Conservation (phyloP, 129 eudicot species). For the Helichrysum umbraculigerum region DNA sequence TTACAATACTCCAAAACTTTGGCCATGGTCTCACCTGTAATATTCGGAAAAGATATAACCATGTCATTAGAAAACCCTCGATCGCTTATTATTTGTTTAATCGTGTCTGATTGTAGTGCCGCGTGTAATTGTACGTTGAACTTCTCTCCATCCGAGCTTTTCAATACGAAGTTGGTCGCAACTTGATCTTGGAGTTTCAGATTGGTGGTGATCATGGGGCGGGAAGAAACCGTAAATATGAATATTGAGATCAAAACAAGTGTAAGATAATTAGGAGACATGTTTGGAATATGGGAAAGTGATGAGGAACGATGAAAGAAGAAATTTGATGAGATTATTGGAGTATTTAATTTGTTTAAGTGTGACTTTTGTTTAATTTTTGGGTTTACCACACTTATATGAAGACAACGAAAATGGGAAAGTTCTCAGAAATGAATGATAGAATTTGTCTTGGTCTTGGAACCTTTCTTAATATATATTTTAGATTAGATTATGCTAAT, state of each 20-base stretch:
- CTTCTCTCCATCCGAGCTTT: constrained; percentile 20
- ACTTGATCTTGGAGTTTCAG: background rate
- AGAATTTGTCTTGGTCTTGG: background rate
- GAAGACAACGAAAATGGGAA: background rate
- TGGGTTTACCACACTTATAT: background rate
- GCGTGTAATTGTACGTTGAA: constrained; percentile 27
- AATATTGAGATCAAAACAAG: constrained; percentile 9
- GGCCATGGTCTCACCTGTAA: constrained; percentile 26
- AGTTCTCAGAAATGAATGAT: background rate
- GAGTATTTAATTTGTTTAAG: too few relatives aligned
- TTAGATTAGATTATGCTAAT: too few relatives aligned
- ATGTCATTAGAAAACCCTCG: constrained; percentile 19
- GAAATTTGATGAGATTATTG: too few relatives aligned
- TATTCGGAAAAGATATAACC: constrained; percentile 15
- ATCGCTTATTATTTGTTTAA: constrained; percentile 18
- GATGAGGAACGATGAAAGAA: background rate
- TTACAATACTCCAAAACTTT: constrained; percentile 29
- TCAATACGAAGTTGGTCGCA: background rate
- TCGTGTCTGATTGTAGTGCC: constrained; percentile 27
- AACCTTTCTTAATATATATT: too few relatives aligned
- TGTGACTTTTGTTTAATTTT: constrained; percentile 6
- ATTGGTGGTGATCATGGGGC: constrained; percentile 13
- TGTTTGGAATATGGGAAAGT: background rate
- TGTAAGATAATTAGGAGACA: background rate
- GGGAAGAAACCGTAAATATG: constrained; percentile 10